Base-by-base conservation (phyloP, 768 basidiomycete species). In the Mrakia hoshinonis region DNA sequence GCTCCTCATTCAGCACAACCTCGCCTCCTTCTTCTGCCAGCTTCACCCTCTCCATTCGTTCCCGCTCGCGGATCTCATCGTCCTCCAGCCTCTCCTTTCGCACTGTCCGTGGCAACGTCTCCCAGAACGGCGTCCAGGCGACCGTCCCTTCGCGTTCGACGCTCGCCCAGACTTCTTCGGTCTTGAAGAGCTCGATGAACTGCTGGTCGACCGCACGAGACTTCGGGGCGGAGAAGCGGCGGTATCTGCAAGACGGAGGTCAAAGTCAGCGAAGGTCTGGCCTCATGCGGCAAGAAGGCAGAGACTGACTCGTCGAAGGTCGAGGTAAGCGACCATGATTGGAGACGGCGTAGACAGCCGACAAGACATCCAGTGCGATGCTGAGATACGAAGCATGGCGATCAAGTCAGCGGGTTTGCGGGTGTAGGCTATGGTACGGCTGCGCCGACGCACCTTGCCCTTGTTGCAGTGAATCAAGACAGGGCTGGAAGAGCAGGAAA, bases 291-390 rank as follows among this genome's bases (percentile, higher is more conserved):
- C 26, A 61, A 24, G 15, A n/a, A 46, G n/a, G 20, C 18, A 26
- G 11, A 15, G 22, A 73, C 75, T 36, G 55, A 77, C 76, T 79
- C 78, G 74, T 79, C 78, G 60, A 78, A 79, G 0, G 76, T 79
- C 5, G 77, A 78, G 0, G 78, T 70, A 34, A 79, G 71, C 1
- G 80, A 77, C 80, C 80, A 81, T 0, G 75, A 74, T 70, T 81
- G 81, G 1, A 80, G 66, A 29, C 80, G 75, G 1, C 81, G 75
- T 2, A 82, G 76, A 67, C 80, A 81, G 34, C 80, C 81, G 34
- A 82, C 77, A 22, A 82, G 74, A 71, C 80, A 81, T 1, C 81
- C 81, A 13, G 81, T 82, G 0, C 81, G 79, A 66, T 82, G 81
- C 79, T 81, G 66, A 11, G 22, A 24, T 22, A 13, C 47, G 60